These are phyloP conservation scores for Anthracocystis panici-leucophaei DNA, from an alignment of 1,284 basidiomycete genomes.

Conservation along the genomic window DNA sequence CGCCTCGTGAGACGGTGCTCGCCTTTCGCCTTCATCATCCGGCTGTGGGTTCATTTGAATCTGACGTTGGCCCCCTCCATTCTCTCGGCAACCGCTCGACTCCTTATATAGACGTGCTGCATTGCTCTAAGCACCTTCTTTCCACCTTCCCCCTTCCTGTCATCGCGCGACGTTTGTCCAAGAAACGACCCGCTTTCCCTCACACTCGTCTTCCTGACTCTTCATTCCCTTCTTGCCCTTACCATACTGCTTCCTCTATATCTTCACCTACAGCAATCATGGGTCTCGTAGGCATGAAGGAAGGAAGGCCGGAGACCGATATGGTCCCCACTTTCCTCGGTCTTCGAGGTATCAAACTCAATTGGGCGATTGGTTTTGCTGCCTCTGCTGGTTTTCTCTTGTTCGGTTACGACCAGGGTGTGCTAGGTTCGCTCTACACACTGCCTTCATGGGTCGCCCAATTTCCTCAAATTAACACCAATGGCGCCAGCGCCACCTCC, in stretches of 20 bases:
- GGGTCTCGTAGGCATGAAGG: constrained; percentile 37
- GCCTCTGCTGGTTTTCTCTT: constrained; percentile 67
- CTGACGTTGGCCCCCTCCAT: constrained; percentile 3
- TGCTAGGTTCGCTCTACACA: constrained; percentile 65
- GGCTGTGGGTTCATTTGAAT: not conserved
- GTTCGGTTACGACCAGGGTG: constrained; percentile 68
- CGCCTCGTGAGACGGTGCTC: no score
- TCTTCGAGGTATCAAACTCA: constrained; percentile 53
- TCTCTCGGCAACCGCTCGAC: not conserved
- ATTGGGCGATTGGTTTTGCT: constrained; percentile 61
- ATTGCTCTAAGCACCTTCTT: not conserved
- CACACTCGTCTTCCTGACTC: not conserved
- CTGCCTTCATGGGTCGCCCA: constrained; percentile 54
- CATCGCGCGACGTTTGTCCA: not conserved
- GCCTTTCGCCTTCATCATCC: constrained; percentile 3
- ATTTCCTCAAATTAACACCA: constrained; percentile 63
- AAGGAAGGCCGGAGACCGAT: constrained; percentile 43
- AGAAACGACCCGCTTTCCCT: not conserved
- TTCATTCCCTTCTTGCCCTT: no score
- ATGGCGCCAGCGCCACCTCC: constrained; percentile 30
- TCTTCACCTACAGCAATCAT: constrained; percentile 32
- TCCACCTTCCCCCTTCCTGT: not conserved
- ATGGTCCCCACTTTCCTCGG: constrained; percentile 58
- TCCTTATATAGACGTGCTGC: not conserved
- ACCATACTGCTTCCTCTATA: no score